Percentiles rank a stretch among this genome's conserved stretches.
Evolutionary conservation across 257 asterid genomes (phyloP).

Genomic region (Henckelia pumila): DNA sequence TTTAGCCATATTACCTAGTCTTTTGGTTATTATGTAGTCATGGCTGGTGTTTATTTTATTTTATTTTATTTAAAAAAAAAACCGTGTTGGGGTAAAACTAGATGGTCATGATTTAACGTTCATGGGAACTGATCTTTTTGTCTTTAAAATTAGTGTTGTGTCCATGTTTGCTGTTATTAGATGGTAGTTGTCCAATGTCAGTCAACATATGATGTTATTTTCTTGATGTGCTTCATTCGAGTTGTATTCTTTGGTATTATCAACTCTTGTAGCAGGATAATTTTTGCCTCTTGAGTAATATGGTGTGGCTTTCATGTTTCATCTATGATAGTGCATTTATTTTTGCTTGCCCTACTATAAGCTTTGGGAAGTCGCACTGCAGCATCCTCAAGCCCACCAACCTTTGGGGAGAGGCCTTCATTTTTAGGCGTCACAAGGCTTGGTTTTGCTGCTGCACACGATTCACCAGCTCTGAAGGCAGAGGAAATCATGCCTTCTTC

Average conservation of each 20-base stretch:
- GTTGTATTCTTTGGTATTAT: constrained; percentile 1
- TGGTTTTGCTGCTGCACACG: constrained; percentile 92
- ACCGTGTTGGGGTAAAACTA: no score
- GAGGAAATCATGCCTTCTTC: constrained; percentile 35
- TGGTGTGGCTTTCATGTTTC: not conserved
- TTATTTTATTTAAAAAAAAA: no score
- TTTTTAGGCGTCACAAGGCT: constrained; percentile 86
- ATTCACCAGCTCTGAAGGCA: constrained; percentile 58
- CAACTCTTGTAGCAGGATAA: not conserved
- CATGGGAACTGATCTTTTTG: not conserved
- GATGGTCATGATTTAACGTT: not conserved
- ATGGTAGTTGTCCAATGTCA: not conserved
- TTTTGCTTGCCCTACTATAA: constrained; percentile 31
- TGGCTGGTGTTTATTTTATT: no score
- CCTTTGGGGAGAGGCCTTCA: constrained; percentile 48
- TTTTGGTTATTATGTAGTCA: no score
- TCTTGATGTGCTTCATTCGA: constrained; percentile 4
- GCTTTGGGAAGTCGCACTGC: constrained; percentile 72
- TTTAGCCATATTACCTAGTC: no score
- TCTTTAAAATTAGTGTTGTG: not conserved
- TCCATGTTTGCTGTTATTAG: not conserved
- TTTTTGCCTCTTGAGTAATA: constrained; percentile 4
- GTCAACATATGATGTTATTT: no score
- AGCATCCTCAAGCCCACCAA: constrained; percentile 56
- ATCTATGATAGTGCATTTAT: constrained; percentile 7